These are phyloP conservation scores for Didymella glomerata DNA, from an alignment of 2,329 filamentous ascomycete species.

Conservation along the genomic window DNA sequence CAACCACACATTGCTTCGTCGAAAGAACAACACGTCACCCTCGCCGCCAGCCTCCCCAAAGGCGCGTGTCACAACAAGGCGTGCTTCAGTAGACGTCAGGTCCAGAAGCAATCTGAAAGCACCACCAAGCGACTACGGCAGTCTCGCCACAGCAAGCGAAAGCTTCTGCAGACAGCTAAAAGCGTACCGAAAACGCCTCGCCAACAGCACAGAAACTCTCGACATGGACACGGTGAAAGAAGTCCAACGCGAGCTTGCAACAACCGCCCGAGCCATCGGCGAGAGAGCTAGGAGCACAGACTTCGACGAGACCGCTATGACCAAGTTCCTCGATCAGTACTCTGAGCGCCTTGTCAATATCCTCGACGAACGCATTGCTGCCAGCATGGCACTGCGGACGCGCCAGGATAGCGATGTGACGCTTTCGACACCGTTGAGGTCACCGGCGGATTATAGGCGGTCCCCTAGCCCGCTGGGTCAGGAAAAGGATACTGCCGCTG, in stretches of 20 bases:
- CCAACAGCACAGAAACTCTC: slow-evolving; percentile 58
- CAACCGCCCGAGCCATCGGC: slow-evolving; percentile 56
- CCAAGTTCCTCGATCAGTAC: slow-evolving; percentile 75
- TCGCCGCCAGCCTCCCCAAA: slow-evolving; percentile 53
- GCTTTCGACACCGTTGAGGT: slow-evolving; percentile 8
- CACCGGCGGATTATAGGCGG: slow-evolving; percentile 11
- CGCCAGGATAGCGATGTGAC: slow-evolving; percentile 45
- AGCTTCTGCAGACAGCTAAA: slow-evolving; percentile 65
- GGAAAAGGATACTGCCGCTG: not conserved
- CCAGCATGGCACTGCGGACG: slow-evolving; percentile 48
- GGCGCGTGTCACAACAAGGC: slow-evolving; percentile 51
- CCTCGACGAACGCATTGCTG: slow-evolving; percentile 73
- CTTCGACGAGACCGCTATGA: slow-evolving; percentile 55
- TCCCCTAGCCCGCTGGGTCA: slow-evolving; percentile 12
- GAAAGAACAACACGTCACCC: slow-evolving; percentile 51
- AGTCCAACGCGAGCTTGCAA: slow-evolving; percentile 65
- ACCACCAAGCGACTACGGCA: slow-evolving; percentile 45
- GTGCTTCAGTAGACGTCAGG: slow-evolving; percentile 61
- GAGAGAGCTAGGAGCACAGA: slow-evolving; percentile 53
- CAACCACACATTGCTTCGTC: slow-evolving; percentile 28
- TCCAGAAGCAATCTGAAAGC: slow-evolving; percentile 54
- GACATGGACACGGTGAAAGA: slow-evolving; percentile 59
- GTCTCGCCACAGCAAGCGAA: slow-evolving; percentile 57
- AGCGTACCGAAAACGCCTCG: slow-evolving; percentile 67
- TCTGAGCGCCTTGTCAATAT: slow-evolving; percentile 75